Evolutionary conservation across 169 alveolate genomes (phyloP).

Genomic region (Miamiensis avidus): DNA sequence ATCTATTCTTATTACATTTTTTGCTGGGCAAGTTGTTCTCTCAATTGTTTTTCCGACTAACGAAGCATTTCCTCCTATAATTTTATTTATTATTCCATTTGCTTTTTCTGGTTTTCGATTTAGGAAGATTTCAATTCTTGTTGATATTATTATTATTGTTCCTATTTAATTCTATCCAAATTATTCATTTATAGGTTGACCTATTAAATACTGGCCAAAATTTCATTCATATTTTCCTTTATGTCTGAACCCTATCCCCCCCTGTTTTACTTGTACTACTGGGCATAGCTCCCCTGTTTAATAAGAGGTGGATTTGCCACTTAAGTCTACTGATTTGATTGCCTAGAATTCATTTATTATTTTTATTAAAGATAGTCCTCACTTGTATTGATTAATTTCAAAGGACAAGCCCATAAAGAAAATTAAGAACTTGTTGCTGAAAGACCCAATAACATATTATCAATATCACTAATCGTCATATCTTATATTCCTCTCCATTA

Average conservation of each 20-base stretch:
- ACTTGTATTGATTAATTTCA: slow-evolving; percentile 17
- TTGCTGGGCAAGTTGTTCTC: neutral
- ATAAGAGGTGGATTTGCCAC: neutral
- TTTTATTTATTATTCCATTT: neutral
- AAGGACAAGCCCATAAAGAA: slow-evolving; percentile 30
- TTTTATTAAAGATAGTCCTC: neutral
- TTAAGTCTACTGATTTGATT: neutral
- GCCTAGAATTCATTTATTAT: neutral
- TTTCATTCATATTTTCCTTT: neutral
- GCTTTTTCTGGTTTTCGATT: neutral
- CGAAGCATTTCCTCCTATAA: neutral
- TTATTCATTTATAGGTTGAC: neutral
- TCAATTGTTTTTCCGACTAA: neutral
- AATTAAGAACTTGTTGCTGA: neutral
- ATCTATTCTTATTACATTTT: neutral
- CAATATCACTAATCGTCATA: slow-evolving; percentile 14
- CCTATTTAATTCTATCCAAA: neutral
- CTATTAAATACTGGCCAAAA: neutral
- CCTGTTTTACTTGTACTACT: neutral
- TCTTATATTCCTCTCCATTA: slow-evolving; percentile 56
- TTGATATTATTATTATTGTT: neutral
- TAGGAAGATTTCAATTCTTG: no score
- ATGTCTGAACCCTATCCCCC: neutral
- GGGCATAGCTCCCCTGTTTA: neutral
- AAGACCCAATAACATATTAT: slow-evolving; percentile 29